phyloP scores from a whole-genome alignment of 331 rosid genomes.

The Cydonia oblonga region DNA sequence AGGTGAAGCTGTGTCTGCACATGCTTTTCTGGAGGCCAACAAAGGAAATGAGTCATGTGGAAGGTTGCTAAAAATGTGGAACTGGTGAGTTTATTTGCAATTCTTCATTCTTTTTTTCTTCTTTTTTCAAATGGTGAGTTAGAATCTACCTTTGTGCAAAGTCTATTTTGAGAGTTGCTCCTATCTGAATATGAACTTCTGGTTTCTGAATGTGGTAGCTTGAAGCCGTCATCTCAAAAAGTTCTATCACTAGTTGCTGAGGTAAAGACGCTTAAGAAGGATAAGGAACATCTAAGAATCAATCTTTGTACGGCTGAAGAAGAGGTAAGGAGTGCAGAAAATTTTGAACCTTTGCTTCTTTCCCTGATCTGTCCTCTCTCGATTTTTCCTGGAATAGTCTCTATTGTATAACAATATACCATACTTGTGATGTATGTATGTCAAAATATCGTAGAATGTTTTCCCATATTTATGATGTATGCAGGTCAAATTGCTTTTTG shows the following conservation, averaged over 20 bases:
- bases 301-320: slow-evolving; percentile 88
- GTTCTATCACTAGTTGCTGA: slow-evolving; percentile 55
- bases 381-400: not conserved
- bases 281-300: slow-evolving; percentile 58
- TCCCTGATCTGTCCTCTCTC: not conserved
- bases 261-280: slow-evolving; percentile 56
- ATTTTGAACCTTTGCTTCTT: not conserved
- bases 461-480: not conserved
- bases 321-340: slow-evolving; percentile 45
- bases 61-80: slow-evolving; percentile 58
- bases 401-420: no score
- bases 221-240: slow-evolving; percentile 53
- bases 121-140: no score
- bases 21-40: slow-evolving; percentile 51
- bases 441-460: not conserved
- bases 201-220: slow-evolving; percentile 30
- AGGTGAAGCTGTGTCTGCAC: slow-evolving; percentile 37
- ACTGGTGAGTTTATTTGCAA: slow-evolving; percentile 32
- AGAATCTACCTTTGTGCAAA: not conserved
- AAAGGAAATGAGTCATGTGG: slow-evolving; percentile 41
- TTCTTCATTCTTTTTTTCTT: no score
- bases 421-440: not conserved
- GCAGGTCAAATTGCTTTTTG: slow-evolving; percentile 66
- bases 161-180: not conserved
- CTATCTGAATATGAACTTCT: not conserved